Base-by-base conservation (phyloP, 495 filamentous ascomycete genomes). In the Trypethelium eluteriae region DNA sequence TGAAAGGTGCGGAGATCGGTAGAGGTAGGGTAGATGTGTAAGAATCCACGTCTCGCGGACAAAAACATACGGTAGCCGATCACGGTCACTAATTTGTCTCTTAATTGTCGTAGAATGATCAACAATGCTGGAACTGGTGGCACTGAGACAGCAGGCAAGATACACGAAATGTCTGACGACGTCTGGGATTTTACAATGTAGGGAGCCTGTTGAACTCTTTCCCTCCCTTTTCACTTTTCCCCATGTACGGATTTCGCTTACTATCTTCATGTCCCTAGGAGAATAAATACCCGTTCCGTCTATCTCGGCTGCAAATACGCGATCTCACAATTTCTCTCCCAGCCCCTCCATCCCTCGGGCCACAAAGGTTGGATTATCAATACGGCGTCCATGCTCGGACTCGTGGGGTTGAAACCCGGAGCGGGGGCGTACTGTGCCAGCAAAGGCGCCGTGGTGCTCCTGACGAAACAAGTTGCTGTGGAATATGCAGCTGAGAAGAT, bases 11-110 rank as follows among this genome's bases (percentile, higher is more conserved):
- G 32, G 36, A 68, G 47, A 25, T 36, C 36, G 53, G 53, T 35
- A 32, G 53, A 34, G 53, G 81, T 0, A 66, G 83, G 64, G 62
- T 85, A 9, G 83, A 85, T 72, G 74, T 85, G 25, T 59, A 59
- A 3, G 53, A 59, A 7, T 36, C 5, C 6, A 34, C 18, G 7
- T 46, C 9, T 46, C 25, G 49, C 14, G 25, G 25, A 53, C 14
- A 5, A 5, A 18, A 5, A 11, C 14, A 18, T 11, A 18, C 14
- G 25, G 14, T 18, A 18, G 25, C 49, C 16, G n/a, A 5, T 5
- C 7, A 53, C 16, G 16, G 5, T 53, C 7, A 18, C 49, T 53
- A 18, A 64, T 16, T 4, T 64, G 38, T n/a, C 16, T 49, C 9
- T 44, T 16, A 25, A 34, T 41, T 36, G 14, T 61, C 35, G 49